Evolutionary conservation across 306 rosid species (phyloP).

Genomic region (Quercus wislizeni): DNA sequence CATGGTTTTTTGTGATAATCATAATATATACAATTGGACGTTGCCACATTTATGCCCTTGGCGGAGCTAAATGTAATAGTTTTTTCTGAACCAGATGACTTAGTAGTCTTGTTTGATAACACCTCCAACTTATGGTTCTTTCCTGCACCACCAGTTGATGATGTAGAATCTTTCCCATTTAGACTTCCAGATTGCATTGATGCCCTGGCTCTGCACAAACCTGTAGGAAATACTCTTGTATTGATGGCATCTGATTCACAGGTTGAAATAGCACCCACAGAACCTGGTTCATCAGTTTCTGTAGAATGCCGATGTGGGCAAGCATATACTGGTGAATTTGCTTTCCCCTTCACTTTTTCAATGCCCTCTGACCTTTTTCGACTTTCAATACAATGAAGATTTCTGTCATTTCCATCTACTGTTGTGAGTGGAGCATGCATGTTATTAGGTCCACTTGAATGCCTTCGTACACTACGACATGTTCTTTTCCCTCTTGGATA

Average conservation of each 20-base stretch:
- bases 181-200: slow-evolving; percentile 15
- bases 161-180: slow-evolving; percentile 18
- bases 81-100: slow-evolving; percentile 23
- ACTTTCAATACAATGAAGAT: slow-evolving; percentile 11
- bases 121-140: background rate
- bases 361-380: slow-evolving; percentile 13
- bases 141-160: slow-evolving; percentile 30
- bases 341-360: slow-evolving; percentile 18
- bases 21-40: slow-evolving; percentile 19
- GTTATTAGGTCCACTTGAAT: slow-evolving; percentile 20
- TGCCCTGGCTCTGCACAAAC: background rate
- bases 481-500: slow-evolving; percentile 70
- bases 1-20: slow-evolving; percentile 29
- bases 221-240: background rate
- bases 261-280: slow-evolving; percentile 1
- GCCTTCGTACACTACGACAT: slow-evolving; percentile 22
- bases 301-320: slow-evolving; percentile 15
- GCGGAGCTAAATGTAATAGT: slow-evolving; percentile 17
- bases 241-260: background rate
- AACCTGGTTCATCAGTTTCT: slow-evolving; percentile 8
- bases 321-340: slow-evolving; percentile 20
- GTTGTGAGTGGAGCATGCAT: slow-evolving; percentile 14
- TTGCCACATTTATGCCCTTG: slow-evolving; percentile 21
- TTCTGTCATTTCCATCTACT: slow-evolving; percentile 39
- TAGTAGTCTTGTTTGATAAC: slow-evolving; percentile 21